Conservation (phyloP, 164 flowering plant species). For the Dillenia suffruticosa region DNA sequence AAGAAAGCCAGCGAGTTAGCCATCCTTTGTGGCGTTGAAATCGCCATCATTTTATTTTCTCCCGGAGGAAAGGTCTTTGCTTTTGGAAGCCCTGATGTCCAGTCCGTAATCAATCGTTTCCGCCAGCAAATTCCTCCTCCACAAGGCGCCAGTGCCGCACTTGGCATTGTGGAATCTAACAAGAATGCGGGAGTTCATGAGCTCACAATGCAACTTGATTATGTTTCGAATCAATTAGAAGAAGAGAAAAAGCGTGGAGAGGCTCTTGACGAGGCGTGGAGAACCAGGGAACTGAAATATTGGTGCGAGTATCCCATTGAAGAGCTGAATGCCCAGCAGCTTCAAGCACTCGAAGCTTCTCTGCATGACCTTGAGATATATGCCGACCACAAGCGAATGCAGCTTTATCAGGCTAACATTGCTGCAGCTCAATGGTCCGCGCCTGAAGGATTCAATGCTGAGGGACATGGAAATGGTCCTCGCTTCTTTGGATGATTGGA, state of each 20-base stretch:
- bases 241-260: conserved; percentile 43
- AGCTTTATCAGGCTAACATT: too few species aligned
- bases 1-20: conserved; percentile 81
- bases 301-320: conserved; percentile 60
- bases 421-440: too few species aligned
- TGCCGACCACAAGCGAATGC: not conserved
- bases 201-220: conserved; percentile 38
- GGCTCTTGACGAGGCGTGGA: conserved; percentile 14
- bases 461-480: too few species aligned
- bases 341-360: conserved; percentile 30
- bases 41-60: conserved; percentile 62
- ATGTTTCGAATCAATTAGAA: conserved; percentile 36
- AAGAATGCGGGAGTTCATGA: conserved; percentile 25
- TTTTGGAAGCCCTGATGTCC: conserved; percentile 60
- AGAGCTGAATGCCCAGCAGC: conserved; percentile 28
- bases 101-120: conserved; percentile 37
- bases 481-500: too few species aligned
- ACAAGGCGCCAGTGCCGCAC: not conserved
- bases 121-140: too few species aligned
- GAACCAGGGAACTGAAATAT: conserved; percentile 11
- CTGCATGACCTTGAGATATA: conserved; percentile 39
- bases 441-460: too few species aligned
- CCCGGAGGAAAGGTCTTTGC: conserved; percentile 63
- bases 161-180: conserved; percentile 17
- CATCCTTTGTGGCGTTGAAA: conserved; percentile 64